Percentiles rank a stretch among this genome's conserved stretches.
These are phyloP conservation scores for Bromus sterilis DNA, from an alignment of 176 grass and related monocot species.

Conservation along the genomic window DNA sequence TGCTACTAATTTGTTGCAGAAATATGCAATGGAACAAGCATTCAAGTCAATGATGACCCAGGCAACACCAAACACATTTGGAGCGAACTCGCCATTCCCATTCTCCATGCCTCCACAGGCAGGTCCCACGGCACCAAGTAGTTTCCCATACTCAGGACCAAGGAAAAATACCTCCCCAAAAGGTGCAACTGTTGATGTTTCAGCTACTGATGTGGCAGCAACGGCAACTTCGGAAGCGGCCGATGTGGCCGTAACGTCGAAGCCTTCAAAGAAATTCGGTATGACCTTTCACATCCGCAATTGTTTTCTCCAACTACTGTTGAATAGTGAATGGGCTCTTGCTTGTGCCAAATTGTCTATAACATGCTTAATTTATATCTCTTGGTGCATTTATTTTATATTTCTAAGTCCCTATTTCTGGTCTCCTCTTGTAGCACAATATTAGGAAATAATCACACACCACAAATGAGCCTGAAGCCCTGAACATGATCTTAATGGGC, in stretches of 20 bases:
- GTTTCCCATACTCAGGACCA: slow-evolving; percentile 37
- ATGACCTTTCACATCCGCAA: slow-evolving; percentile 6
- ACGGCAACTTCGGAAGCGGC: slow-evolving; percentile 29
- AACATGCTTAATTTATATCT: not conserved
- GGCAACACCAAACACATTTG: slow-evolving; percentile 59
- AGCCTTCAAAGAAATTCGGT: slow-evolving; percentile 78
- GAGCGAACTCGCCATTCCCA: slow-evolving; percentile 60
- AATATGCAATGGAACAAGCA: slow-evolving; percentile 80
- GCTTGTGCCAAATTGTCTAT: not conserved
- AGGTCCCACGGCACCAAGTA: slow-evolving; percentile 37
- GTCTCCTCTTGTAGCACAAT: slow-evolving; percentile 4
- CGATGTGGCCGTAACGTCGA: slow-evolving; percentile 36
- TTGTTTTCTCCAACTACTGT: not conserved
- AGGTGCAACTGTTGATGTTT: slow-evolving; percentile 66
- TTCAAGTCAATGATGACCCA: slow-evolving; percentile 96
- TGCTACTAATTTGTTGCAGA: slow-evolving; percentile 39
- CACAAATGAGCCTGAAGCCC: not conserved
- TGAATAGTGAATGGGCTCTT: not conserved
- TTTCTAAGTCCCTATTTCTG: not conserved
- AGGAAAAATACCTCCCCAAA: slow-evolving; percentile 25
- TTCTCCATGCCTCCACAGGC: slow-evolving; percentile 57
- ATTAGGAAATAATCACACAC: slow-evolving; percentile 7
- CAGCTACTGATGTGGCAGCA: slow-evolving; percentile 56
- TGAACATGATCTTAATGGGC: not conserved
- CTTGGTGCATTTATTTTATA: not conserved